phyloP scores from a whole-genome alignment of 176 grass and related monocot genomes.

The Elymus sibiricus region DNA sequence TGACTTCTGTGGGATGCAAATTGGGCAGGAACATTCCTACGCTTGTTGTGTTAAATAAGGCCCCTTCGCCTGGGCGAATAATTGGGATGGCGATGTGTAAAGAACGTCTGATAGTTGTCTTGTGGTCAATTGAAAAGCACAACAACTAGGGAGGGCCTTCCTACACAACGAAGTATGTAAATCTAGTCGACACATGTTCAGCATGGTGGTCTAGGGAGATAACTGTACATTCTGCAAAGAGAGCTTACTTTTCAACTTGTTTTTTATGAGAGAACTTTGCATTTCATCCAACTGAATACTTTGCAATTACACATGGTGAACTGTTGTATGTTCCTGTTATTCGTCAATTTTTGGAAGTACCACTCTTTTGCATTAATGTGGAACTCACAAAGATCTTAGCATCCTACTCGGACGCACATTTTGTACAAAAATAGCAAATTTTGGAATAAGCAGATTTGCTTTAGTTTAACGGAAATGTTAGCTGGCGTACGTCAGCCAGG shows the following conservation, averaged over 20 bases:
- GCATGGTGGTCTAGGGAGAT: not conserved
- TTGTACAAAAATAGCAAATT: not conserved
- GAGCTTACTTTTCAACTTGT: not conserved
- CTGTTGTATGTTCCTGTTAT: not conserved
- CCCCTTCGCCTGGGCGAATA: slow-evolving; percentile 3
- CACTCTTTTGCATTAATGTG: not conserved
- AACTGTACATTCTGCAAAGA: slow-evolving; percentile 10
- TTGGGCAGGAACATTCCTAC: slow-evolving; percentile 12
- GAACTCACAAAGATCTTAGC: slow-evolving; percentile 5
- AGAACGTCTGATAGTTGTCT: slow-evolving; percentile 11
- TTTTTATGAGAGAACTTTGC: not conserved
- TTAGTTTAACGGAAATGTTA: not conserved
- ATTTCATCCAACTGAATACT: slow-evolving; percentile 12
- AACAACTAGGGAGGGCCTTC: not conserved
- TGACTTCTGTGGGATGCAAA: slow-evolving; percentile 35
- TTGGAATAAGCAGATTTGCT: not conserved
- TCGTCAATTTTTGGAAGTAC: not conserved
- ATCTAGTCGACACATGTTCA: not conserved
- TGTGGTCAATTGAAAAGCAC: slow-evolving; percentile 19
- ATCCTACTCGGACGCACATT: not conserved
- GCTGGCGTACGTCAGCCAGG: too few species aligned
- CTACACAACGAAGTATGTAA: slow-evolving; percentile 5
- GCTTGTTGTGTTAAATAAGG: slow-evolving; percentile 16
- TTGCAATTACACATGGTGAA: not conserved
- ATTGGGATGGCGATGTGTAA: not conserved